Conservation (phyloP, 306 rosid genomes). For the Ziziphus jujuba region DNA sequence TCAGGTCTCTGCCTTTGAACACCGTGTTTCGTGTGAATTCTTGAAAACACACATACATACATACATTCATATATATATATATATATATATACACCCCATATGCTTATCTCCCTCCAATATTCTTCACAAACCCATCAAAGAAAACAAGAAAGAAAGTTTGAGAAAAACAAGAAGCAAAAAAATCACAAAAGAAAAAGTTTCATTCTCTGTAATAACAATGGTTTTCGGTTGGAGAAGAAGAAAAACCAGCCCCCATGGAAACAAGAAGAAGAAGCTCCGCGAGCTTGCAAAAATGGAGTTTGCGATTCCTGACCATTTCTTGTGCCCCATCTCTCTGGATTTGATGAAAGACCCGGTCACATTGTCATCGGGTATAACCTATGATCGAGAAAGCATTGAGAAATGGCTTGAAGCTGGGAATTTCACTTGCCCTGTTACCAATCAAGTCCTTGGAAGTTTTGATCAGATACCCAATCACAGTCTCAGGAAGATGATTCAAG, state of each 20-base stretch:
- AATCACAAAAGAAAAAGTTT: too few species aligned
- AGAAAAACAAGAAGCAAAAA: too few species aligned
- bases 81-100: neutral
- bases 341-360: conserved; percentile 85
- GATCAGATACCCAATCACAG: conserved; percentile 52
- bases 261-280: conserved; percentile 10
- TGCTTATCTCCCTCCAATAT: neutral
- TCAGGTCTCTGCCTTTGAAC: conserved; percentile 46
- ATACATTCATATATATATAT: neutral
- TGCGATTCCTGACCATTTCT: conserved; percentile 55
- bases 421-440: conserved; percentile 58
- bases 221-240: conserved; percentile 62
- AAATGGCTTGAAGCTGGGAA: conserved; percentile 73
- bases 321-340: conserved; percentile 69
- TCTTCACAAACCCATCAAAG: neutral
- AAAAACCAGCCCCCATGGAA: conserved; percentile 19
- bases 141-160: neutral
- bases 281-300: conserved; percentile 36
- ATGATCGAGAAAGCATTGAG: conserved; percentile 66
- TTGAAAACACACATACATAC: conserved; percentile 22
- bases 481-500: conserved; percentile 65
- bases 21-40: conserved; percentile 15
- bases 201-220: conserved; percentile 17
- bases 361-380: conserved; percentile 72
- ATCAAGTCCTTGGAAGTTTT: neutral